phyloP scores from a whole-genome alignment of 2,329 filamentous ascomycete species.

The Fusarium sp. region DNA sequence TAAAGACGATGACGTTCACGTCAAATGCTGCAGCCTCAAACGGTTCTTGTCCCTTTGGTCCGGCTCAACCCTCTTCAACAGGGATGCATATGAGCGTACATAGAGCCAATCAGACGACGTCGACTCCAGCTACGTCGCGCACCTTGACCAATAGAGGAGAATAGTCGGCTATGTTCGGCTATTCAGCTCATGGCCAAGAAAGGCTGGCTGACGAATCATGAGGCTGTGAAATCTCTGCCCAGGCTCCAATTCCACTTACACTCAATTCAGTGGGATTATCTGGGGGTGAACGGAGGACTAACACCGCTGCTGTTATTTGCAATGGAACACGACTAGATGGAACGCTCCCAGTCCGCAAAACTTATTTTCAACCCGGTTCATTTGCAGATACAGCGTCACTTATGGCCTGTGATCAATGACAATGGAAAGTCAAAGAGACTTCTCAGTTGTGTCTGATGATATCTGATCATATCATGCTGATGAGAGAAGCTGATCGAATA shows the following conservation, averaged over 20 bases:
- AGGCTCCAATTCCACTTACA: slow-evolving; percentile 41
- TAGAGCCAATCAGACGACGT: slow-evolving; percentile 34
- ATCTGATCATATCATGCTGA: not conserved
- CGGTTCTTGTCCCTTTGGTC: slow-evolving; percentile 39
- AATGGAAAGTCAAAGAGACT: not conserved
- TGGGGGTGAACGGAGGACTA: slow-evolving; percentile 26
- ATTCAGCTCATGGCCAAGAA: slow-evolving; percentile 15
- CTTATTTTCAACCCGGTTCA: not conserved
- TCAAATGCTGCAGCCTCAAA: slow-evolving; percentile 3
- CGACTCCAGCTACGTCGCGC: not conserved
- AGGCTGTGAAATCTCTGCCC: slow-evolving; percentile 45
- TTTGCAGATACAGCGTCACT: not conserved
- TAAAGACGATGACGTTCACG: slow-evolving; percentile 12
- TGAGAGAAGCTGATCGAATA: not conserved
- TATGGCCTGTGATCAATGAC: not conserved
- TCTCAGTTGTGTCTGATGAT: not conserved
- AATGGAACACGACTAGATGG: slow-evolving; percentile 26
- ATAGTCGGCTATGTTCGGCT: slow-evolving; percentile 47
- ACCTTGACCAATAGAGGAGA: slow-evolving; percentile 40
- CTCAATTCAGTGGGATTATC: slow-evolving; percentile 16
- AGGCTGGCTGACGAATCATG: slow-evolving; percentile 37
- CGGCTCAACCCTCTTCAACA: slow-evolving; percentile 33
- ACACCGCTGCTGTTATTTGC: slow-evolving; percentile 26
- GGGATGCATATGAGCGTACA: slow-evolving; percentile 36
- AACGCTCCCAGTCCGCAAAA: slow-evolving; percentile 7